phyloP scores from a whole-genome alignment of 805 yeast genomes.

The Cyberlindnera sargentensis region DNA sequence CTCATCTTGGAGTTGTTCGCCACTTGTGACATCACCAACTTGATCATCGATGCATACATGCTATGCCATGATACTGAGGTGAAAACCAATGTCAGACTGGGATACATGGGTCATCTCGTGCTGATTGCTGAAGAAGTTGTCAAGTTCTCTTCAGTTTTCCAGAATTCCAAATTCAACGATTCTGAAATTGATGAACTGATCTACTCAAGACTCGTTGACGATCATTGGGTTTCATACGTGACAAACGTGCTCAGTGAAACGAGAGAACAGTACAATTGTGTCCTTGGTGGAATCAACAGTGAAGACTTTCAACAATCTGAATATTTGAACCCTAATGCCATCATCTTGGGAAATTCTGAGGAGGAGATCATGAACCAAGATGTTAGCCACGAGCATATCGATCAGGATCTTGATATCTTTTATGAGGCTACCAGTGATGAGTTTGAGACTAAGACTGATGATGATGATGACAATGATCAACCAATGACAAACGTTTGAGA shows the following conservation, averaged over 20 bases:
- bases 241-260: slow-evolving; percentile 69
- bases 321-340: slow-evolving; percentile 18
- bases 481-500: slow-evolving; percentile 7
- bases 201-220: slow-evolving; percentile 26
- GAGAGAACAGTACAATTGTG: slow-evolving; percentile 81
- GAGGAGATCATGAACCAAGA: slow-evolving; percentile 22
- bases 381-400: neutral
- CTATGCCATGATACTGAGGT: slow-evolving; percentile 55
- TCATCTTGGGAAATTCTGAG: slow-evolving; percentile 22
- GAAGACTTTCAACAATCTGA: slow-evolving; percentile 19
- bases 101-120: slow-evolving; percentile 95
- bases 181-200: slow-evolving; percentile 20
- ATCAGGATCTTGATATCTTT: slow-evolving; percentile 3
- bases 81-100: slow-evolving; percentile 62
- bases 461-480: slow-evolving; percentile 8
- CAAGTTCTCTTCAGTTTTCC: slow-evolving; percentile 51
- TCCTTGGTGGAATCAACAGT: slow-evolving; percentile 56
- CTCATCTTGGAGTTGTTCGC: slow-evolving; percentile 56
- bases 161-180: slow-evolving; percentile 21
- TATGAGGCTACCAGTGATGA: neutral
- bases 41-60: slow-evolving; percentile 59
- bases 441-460: neutral
- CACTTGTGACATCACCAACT: slow-evolving; percentile 48
- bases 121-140: slow-evolving; percentile 94
- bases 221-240: slow-evolving; percentile 68